Evolutionary conservation across 2,329 filamentous ascomycete species (phyloP), one percentile per base, ranked within the genome.

Genomic region (Trichocomaceae sp.): DNA sequence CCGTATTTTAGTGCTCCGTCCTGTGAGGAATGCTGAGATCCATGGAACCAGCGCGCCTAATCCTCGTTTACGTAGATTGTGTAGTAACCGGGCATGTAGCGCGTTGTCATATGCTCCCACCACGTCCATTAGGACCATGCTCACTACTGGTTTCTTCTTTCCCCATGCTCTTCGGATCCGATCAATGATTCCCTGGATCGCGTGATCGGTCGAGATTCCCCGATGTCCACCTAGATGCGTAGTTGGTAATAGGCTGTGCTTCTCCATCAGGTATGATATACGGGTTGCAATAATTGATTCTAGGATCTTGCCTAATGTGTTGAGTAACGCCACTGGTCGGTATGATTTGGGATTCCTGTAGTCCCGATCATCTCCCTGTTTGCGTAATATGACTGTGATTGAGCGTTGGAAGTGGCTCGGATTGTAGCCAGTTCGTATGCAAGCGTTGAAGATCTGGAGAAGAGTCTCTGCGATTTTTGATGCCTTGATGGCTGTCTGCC

Each of bases 291-390:
- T 2, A 15, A 51, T 51, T 0, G 23, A 39, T 45, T 51, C 10
- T 2, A 51, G 49, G 6, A 51, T 45, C n/a, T 51, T 51, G 5
- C 39, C 39, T 5, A 51, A n/a, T 7, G 39, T 51, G 9, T 51
- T 39, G 7, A 45, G 49, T 3, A 51, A 15, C 1, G 22, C 22
- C 5, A 52, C 15, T 0, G 50, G 41, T 17, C 50, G 26, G 2
- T 41, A 52, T 37, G 23, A 17, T 46, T 52, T 45, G 5, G 41
- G 19, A 5, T 10, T 35, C 1, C 29, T 26, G 17, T 51, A 44
- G 15, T 51, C 49, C 9, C 49, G 39, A 19, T 51, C 37, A 2
- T 26, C 1, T 7, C 49, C 49, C 1, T 4, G n/a, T 8, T 51
- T 51, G 1, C 39, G 39, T 12, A 52, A 15, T 0, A 46, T 29